Base-by-base conservation (phyloP, 176 grass and related monocot species). In the Metroxylon sagu region DNA sequence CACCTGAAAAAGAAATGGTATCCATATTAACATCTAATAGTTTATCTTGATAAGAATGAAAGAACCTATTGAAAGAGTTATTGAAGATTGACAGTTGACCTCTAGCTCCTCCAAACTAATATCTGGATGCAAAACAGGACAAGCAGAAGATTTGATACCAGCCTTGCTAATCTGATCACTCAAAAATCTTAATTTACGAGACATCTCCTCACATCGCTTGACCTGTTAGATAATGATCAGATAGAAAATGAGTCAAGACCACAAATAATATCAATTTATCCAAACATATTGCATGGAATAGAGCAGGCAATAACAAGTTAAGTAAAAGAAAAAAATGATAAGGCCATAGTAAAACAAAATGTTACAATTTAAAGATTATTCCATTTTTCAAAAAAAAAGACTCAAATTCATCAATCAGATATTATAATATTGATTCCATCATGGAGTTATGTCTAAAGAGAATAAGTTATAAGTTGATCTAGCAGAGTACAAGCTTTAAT, bases 71-170 rank as follows among this genome's bases (percentile, higher is more conserved):
- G 27, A 54, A 62, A 62, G 4, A 62, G 21, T 23, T 62, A 54
- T 5, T 18, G 16, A 29, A 55, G 50, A 43, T n/a, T 14, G 54
- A 16, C 18, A 72, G 69, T 52, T 54, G 80, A 93, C 94, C 88
- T 99, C 94, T 77, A 99, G 56, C 63, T 99, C 84, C 64, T 99
- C 88, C 73, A 99, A 79, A 71, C 88, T 85, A 78, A 99, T 89
- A 70, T 83, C 94, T 35, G 79, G 79, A 76, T 99, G 79, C 52
- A 88, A 69, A 66, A 66, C 72, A 85, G 94, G 73, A 58, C 27
- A 71, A 64, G 84, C 66, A 64, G 84, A 89, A 73, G 85, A 76
- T 60, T 56, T 71, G 71, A 93, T 28, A 62, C 81, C 66, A 70
- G 88, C 84, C 77, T 77, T 99, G 70, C 69, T 81, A 66, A 89